A percentile compares a stretch with the other conserved stretches of the same genome.
Conservation (phyloP, 1,139 yeast species). For the Hansenula sp. region DNA sequence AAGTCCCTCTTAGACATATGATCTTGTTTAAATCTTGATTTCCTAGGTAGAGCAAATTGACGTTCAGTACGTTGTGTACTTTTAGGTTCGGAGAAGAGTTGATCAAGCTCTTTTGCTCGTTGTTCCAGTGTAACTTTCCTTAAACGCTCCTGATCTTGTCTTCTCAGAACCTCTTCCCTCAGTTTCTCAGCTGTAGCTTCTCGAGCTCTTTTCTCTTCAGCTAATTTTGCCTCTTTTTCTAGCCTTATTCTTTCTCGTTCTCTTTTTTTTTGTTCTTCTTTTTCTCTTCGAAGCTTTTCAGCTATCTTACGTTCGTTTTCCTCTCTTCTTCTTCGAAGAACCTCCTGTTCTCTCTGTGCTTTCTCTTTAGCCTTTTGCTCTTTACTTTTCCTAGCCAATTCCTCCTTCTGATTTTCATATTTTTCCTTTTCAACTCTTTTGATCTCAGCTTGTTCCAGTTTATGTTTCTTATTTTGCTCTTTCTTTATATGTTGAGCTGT, state of each 20-base stretch:
- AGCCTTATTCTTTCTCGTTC: constrained; percentile 2
- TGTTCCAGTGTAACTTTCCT: not conserved
- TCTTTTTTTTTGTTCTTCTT: constrained; percentile 2
- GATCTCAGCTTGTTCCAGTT: constrained; percentile 22
- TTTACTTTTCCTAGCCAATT: constrained; percentile 1
- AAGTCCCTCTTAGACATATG: constrained; percentile 8
- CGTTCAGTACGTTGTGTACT: not conserved
- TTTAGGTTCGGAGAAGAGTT: not conserved
- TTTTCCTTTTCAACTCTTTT: not conserved
- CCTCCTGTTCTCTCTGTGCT: not conserved
- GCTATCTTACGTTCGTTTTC: constrained; percentile 2
- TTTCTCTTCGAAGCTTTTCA: constrained; percentile 1
- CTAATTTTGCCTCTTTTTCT: constrained; percentile 1
- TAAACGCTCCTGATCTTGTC: not conserved
- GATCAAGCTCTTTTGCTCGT: not conserved
- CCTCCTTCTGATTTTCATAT: constrained; percentile 1
- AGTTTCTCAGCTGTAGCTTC: constrained; percentile 1
- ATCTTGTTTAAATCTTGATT: not conserved
- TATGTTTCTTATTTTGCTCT: constrained; percentile 12
- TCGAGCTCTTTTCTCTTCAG: constrained; percentile 1
- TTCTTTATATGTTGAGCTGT: constrained; percentile 5
- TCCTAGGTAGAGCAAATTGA: not conserved
- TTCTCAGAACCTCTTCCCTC: not conserved
- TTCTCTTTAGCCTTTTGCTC: constrained; percentile 2
- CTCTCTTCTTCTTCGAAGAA: constrained; percentile 1